Evolutionary conservation across 345 rosid species (phyloP).

Genomic region (Salix koriyanagi): DNA sequence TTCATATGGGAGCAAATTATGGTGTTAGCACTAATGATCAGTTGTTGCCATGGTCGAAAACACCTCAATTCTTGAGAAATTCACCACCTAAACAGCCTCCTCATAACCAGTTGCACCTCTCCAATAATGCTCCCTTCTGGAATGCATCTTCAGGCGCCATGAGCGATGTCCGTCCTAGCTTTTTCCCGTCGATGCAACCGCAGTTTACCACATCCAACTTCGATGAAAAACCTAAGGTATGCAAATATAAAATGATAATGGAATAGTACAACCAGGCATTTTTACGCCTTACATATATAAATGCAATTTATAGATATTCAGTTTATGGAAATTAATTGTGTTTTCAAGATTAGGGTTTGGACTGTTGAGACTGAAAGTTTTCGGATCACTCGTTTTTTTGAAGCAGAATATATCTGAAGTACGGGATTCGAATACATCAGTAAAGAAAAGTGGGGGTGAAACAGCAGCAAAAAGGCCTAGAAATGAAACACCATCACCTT

Average conservation of each 20-base stretch:
- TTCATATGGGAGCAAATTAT: constrained; percentile 28
- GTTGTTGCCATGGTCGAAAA: constrained; percentile 57
- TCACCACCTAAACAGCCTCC: constrained; percentile 59
- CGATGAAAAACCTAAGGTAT: constrained; percentile 38
- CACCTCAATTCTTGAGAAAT: constrained; percentile 53
- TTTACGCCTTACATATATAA: not conserved
- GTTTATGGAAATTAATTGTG: not conserved
- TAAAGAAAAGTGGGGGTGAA: constrained; percentile 65
- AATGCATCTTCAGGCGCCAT: constrained; percentile 50
- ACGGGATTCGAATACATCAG: constrained; percentile 41
- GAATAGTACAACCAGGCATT: not conserved
- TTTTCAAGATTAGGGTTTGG: constrained; percentile 27
- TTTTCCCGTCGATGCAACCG: constrained; percentile 55
- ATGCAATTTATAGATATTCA: not conserved
- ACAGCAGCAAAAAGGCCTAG: constrained; percentile 62
- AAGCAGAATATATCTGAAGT: constrained; percentile 46
- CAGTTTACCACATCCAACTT: constrained; percentile 43
- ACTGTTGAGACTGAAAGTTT: constrained; percentile 8
- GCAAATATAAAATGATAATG: not conserved
- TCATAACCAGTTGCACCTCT: constrained; percentile 62
- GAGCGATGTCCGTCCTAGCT: constrained; percentile 52
- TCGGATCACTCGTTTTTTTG: not conserved
- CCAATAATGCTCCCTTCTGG: constrained; percentile 94
- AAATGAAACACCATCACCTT: constrained; percentile 66
- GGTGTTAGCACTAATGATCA: constrained; percentile 28